A percentile compares a stretch with the other conserved stretches of the same genome.
These are phyloP conservation scores for Sporisorium scitamineum DNA, from an alignment of 1,284 basidiomycete genomes.

Conservation along the genomic window DNA sequence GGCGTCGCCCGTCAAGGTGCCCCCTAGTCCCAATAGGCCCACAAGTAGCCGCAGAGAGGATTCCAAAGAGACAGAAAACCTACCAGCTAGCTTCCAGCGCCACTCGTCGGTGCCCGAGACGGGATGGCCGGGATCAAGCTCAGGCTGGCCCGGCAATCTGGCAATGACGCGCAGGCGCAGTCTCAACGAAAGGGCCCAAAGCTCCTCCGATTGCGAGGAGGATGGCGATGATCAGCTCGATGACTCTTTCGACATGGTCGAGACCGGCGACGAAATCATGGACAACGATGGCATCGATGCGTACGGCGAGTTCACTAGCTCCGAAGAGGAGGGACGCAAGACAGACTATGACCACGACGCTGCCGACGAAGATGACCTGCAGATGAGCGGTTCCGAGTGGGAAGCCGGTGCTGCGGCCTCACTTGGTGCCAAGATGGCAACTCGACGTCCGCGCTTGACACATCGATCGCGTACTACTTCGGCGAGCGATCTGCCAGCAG, in stretches of 20 bases:
- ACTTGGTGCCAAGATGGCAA: neutral
- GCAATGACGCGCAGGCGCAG: constrained; percentile 41
- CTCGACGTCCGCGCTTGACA: constrained; percentile 9
- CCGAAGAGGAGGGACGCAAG: constrained; percentile 26
- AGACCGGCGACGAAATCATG: constrained; percentile 13
- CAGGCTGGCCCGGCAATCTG: constrained; percentile 34
- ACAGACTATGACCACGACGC: constrained; percentile 23
- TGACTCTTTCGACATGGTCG: constrained; percentile 26
- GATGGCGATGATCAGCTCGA: constrained; percentile 33
- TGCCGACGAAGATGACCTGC: constrained; percentile 43
- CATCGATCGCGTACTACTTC: constrained; percentile 12
- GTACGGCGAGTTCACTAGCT: constrained; percentile 21
- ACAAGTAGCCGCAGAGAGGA: constrained; percentile 3
- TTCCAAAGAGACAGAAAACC: neutral
- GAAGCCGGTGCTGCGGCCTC: constrained; percentile 16
- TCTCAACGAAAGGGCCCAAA: constrained; percentile 30
- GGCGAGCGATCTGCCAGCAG: constrained; percentile 47
- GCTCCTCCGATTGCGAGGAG: constrained; percentile 48
- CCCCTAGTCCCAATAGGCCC: constrained; percentile 3
- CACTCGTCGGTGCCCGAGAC: constrained; percentile 51
- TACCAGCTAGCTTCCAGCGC: constrained; percentile 29
- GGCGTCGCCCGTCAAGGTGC: constrained; percentile 9
- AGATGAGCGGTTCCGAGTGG: constrained; percentile 52
- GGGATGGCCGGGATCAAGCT: constrained; percentile 30
- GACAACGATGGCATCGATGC: constrained; percentile 24